Evolutionary conservation across 1,284 basidiomycete genomes (phyloP).

Genomic region (Thecaphora thlaspeos): DNA sequence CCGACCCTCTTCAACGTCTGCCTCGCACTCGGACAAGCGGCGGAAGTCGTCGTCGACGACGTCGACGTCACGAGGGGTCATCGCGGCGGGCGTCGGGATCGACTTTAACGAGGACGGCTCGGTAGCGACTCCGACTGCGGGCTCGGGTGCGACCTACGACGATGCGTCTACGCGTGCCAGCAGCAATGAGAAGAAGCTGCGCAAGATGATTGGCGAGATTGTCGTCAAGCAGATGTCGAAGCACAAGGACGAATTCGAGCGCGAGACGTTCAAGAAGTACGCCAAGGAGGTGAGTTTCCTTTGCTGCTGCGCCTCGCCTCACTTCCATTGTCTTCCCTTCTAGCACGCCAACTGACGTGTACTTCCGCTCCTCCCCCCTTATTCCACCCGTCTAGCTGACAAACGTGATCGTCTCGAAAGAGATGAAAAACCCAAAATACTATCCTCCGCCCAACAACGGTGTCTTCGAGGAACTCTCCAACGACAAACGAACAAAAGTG

Average conservation of each 20-base stretch:
- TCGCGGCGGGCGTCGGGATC: too few relatives aligned
- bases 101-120: too few relatives aligned
- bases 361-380: too few relatives aligned
- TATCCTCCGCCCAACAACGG: constrained; percentile 63
- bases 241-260: constrained; percentile 75
- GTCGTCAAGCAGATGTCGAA: constrained; percentile 91
- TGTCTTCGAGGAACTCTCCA: constrained; percentile 63
- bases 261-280: constrained; percentile 87
- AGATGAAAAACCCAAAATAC: constrained; percentile 68
- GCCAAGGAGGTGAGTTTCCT: constrained; percentile 77
- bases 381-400: constrained; percentile 65
- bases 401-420: constrained; percentile 79
- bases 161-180: neutral
- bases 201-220: constrained; percentile 80
- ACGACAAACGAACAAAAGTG: constrained; percentile 85
- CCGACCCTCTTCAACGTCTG: constrained; percentile 1
- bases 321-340: too few relatives aligned
- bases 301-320: too few relatives aligned
- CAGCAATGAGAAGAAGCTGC: constrained; percentile 60
- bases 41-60: constrained; percentile 13
- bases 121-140: too few relatives aligned
- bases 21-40: constrained; percentile 28
- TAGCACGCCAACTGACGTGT: too few relatives aligned
- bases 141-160: too few relatives aligned
- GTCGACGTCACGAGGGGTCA: too few relatives aligned